A percentile compares a stretch with the other conserved stretches of the same genome.
Evolutionary conservation across 23 red algal species (phyloP).

Genomic region (Gracilaria gracilis): DNA sequence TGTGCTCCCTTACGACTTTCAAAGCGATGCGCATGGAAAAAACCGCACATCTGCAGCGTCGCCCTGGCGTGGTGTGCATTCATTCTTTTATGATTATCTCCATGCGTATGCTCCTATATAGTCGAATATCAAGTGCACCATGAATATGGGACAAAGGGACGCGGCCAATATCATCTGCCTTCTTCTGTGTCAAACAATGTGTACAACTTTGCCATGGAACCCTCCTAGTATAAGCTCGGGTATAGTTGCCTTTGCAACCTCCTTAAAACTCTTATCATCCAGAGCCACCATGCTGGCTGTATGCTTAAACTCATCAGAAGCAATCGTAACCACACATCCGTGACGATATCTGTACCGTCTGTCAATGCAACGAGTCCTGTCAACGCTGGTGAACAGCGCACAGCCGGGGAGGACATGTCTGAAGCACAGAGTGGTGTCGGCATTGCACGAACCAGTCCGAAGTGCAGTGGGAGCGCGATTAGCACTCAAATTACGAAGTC

Average conservation of each 20-base stretch:
- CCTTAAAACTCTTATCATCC: neutral
- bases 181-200: too few species aligned
- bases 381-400: too few species aligned
- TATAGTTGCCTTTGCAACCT: neutral
- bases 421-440: neutral
- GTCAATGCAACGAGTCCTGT: constrained; percentile 24
- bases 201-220: constrained; percentile 24
- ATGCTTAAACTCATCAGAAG: neutral
- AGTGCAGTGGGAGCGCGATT: neutral
- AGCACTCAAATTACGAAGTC: constrained; percentile 16
- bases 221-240: constrained; percentile 4
- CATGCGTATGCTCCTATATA: too few species aligned
- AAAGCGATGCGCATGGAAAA: too few species aligned
- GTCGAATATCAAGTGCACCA: too few species aligned
- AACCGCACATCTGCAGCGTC: too few species aligned
- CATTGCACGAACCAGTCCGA: neutral
- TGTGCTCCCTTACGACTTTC: too few species aligned
- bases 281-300: neutral
- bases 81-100: too few species aligned
- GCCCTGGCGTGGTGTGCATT: too few species aligned
- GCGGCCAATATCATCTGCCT: too few species aligned
- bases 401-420: neutral
- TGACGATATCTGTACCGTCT: neutral
- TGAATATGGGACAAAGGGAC: too few species aligned
- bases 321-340: neutral